Conservation (phyloP, 106 monocot genomes). For the Dactylorhiza incarnata region DNA sequence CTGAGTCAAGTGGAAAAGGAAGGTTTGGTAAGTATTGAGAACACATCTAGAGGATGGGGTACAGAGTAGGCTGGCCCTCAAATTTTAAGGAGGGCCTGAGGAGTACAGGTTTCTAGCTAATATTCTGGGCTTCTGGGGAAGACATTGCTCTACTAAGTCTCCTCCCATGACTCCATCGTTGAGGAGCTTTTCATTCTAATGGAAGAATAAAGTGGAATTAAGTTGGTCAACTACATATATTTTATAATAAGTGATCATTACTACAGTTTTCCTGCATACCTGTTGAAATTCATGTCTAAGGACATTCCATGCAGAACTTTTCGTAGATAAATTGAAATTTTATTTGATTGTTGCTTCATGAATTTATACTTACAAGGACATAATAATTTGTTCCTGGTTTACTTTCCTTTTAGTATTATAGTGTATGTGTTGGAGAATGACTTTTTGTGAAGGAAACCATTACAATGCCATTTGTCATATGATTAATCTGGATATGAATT, state of each 20-base stretch:
- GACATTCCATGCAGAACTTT: too few species aligned
- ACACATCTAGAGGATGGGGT: too few species aligned
- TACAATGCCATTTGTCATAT: neutral
- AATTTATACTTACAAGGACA: too few species aligned
- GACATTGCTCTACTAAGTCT: too few species aligned
- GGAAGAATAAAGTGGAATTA: neutral
- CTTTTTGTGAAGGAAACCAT: neutral
- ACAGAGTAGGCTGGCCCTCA: too few species aligned
- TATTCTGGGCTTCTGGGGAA: too few species aligned
- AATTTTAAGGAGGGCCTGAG: too few species aligned
- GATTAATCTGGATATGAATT: slow-evolving; percentile 2
- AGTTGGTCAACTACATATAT: neutral
- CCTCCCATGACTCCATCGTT: too few species aligned
- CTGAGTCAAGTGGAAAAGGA: neutral
- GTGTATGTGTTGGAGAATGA: neutral
- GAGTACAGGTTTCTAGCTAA: too few species aligned
- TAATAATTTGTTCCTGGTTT: neutral
- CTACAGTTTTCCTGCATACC: neutral
- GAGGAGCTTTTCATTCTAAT: neutral
- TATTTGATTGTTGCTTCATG: neutral
- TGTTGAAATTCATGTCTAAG: neutral
- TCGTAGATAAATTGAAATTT: neutral
- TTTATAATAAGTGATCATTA: neutral
- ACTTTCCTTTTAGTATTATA: neutral
- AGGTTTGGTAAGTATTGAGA: neutral